These are phyloP conservation scores for Ceratorhiza oryzae-sativae DNA, from an alignment of 1,284 basidiomycete genomes.

Conservation along the genomic window DNA sequence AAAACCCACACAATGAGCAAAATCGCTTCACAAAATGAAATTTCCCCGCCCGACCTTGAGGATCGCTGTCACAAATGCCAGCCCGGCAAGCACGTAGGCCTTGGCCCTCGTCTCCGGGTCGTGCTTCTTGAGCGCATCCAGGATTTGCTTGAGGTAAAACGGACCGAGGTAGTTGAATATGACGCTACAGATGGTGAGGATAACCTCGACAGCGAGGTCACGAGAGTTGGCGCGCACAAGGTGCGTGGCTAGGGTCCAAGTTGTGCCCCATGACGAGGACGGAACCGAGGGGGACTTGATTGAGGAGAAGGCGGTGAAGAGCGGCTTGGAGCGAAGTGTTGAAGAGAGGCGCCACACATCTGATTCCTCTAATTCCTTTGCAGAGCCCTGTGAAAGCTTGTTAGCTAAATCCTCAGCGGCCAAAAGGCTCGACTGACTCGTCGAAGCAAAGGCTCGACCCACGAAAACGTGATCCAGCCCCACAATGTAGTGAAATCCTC, in stretches of 20 bases:
- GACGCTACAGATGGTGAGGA: slow-evolving; percentile 68
- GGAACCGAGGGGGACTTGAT: slow-evolving; percentile 31
- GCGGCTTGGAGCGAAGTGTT: slow-evolving; percentile 68
- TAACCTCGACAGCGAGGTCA: slow-evolving; percentile 76
- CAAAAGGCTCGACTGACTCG: slow-evolving; percentile 47
- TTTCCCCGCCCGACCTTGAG: slow-evolving; percentile 55
- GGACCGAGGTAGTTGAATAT: slow-evolving; percentile 72
- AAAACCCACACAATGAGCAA: not conserved
- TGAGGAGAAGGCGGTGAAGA: slow-evolving; percentile 67
- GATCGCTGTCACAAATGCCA: slow-evolving; percentile 67
- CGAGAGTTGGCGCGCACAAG: slow-evolving; percentile 75
- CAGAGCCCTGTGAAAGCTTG: slow-evolving; percentile 60
- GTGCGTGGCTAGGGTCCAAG: slow-evolving; percentile 50
- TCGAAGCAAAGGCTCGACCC: slow-evolving; percentile 74
- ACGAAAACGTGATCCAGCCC: slow-evolving; percentile 81
- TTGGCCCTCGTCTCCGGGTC: slow-evolving; percentile 58
- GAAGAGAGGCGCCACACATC: slow-evolving; percentile 78
- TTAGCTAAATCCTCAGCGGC: slow-evolving; percentile 47
- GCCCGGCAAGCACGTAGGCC: slow-evolving; percentile 75
- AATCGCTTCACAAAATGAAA: slow-evolving; percentile 31
- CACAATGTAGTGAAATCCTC: slow-evolving; percentile 81
- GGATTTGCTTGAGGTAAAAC: slow-evolving; percentile 61
- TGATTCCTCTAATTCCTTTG: slow-evolving; percentile 67
- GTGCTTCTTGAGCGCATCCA: slow-evolving; percentile 46
- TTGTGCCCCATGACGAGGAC: slow-evolving; percentile 9